These are phyloP conservation scores for Aspergillus persii DNA, from an alignment of 2,329 filamentous ascomycete genomes.

Conservation along the genomic window DNA sequence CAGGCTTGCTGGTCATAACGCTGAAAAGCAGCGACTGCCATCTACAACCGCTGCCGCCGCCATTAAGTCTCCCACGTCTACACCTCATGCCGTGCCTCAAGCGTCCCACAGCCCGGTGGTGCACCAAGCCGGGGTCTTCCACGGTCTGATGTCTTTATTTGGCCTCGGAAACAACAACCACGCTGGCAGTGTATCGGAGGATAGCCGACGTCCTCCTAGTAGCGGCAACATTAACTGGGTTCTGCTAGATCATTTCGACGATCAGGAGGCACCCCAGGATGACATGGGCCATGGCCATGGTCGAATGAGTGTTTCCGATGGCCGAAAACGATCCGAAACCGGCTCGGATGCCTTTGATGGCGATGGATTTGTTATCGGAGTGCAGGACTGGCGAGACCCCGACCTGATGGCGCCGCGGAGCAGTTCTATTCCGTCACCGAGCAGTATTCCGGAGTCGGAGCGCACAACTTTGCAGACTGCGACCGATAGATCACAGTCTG, in stretches of 20 bases:
- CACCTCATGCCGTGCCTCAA: constrained; percentile 19
- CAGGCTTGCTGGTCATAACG: constrained; percentile 23
- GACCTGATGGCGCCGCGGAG: constrained; percentile 58
- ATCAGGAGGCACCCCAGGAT: constrained; percentile 37
- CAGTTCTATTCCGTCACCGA: constrained; percentile 24
- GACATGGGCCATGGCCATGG: constrained; percentile 15
- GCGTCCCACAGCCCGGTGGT: constrained; percentile 17
- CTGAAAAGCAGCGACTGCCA: constrained; percentile 20
- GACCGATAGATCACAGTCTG: constrained; percentile 28
- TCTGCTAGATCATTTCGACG: constrained; percentile 63
- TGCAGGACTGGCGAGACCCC: constrained; percentile 82
- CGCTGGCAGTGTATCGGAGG: constrained; percentile 33
- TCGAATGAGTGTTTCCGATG: constrained; percentile 10
- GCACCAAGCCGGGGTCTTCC: constrained; percentile 37
- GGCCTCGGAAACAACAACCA: constrained; percentile 36
- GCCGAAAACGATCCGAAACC: constrained; percentile 23
- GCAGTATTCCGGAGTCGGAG: constrained; percentile 22
- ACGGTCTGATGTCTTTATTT: constrained; percentile 44
- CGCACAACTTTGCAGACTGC: constrained; percentile 27
- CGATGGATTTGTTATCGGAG: constrained; percentile 76
- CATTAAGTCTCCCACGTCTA: constrained; percentile 34
- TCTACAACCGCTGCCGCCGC: constrained; percentile 29
- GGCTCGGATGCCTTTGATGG: constrained; percentile 34
- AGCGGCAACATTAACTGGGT: constrained; percentile 76
- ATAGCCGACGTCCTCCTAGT: constrained; percentile 65